Evolutionary conservation across 2,329 filamentous ascomycete genomes (phyloP).

Genomic region (Beauveria varroae): DNA sequence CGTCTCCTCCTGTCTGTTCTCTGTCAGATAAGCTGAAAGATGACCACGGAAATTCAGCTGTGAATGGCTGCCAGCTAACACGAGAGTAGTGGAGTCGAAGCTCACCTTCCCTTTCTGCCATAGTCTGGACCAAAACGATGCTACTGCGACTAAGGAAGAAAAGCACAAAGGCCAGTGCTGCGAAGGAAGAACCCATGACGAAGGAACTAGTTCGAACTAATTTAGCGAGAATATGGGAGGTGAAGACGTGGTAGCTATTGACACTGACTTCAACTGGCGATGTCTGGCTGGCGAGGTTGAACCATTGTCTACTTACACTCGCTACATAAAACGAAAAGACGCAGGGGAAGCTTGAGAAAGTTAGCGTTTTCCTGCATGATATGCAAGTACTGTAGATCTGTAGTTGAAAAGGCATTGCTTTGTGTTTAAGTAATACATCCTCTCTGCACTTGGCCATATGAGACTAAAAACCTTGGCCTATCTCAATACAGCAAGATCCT

Average conservation of each 20-base stretch:
- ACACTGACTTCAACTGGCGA: not conserved
- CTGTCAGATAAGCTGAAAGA: not conserved
- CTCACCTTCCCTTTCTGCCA: not conserved
- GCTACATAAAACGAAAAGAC: not conserved
- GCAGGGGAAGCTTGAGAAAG: too few species aligned
- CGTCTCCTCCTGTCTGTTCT: not conserved
- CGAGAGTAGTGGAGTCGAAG: not conserved
- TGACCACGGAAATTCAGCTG: not conserved
- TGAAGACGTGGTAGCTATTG: not conserved
- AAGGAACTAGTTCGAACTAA: not conserved
- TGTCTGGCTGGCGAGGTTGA: not conserved
- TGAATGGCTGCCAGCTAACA: not conserved
- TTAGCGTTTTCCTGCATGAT: too few species aligned
- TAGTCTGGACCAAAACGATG: not conserved
- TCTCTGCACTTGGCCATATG: too few species aligned
- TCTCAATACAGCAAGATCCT: not conserved
- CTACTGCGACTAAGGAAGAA: not conserved
- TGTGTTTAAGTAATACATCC: too few species aligned
- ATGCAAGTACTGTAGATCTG: too few species aligned
- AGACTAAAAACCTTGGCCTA: not conserved
- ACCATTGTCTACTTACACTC: not conserved
- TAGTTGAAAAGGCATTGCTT: too few species aligned
- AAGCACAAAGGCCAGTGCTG: not conserved
- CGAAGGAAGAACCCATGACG: not conserved
- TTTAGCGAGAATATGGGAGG: not conserved